Conservation (phyloP, 2,329 filamentous ascomycete species). For the Hypoxylon sp. region DNA sequence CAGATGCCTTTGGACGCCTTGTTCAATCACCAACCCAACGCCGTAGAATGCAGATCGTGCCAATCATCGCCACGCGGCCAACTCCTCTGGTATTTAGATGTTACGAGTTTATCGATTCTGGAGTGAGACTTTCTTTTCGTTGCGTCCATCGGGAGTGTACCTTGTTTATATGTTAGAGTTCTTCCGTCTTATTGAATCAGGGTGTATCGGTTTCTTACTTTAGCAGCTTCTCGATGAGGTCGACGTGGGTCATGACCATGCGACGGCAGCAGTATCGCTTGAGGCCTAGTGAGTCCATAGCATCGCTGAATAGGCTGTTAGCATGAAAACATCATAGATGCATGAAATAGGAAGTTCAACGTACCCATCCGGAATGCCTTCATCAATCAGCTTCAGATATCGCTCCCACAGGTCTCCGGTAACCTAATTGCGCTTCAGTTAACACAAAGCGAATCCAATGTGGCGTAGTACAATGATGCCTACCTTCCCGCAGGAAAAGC, state of each 20-base stretch:
- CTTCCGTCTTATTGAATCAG: background rate
- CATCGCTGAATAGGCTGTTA: constrained; percentile 72
- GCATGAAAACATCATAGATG: constrained; percentile 18
- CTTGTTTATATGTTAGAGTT: constrained; percentile 55
- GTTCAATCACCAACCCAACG: constrained; percentile 49
- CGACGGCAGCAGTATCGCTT: constrained; percentile 98
- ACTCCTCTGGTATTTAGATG: constrained; percentile 9
- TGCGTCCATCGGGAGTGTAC: constrained; percentile 74
- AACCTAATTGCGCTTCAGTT: constrained; percentile 72
- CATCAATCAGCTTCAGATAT: constrained; percentile 90
- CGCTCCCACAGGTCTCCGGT: constrained; percentile 98
- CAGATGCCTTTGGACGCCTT: constrained; percentile 33
- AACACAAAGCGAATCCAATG: constrained; percentile 25
- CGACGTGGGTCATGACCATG: constrained; percentile 99
- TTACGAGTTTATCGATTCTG: constrained; percentile 46
- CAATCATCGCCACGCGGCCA: constrained; percentile 17
- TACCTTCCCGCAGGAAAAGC: constrained; percentile 99
- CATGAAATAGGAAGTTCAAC: constrained; percentile 50
- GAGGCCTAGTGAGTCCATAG: constrained; percentile 94
- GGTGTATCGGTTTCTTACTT: constrained; percentile 71
- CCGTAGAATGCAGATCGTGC: constrained; percentile 51
- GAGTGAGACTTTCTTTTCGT: constrained; percentile 71
- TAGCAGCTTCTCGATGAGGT: constrained; percentile 97
- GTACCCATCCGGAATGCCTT: constrained; percentile 81
- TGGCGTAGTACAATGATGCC: constrained; percentile 41